These are phyloP conservation scores for Plasmodium cynomolgi DNA, from an alignment of 169 alveolate genomes.

Conservation along the genomic window DNA sequence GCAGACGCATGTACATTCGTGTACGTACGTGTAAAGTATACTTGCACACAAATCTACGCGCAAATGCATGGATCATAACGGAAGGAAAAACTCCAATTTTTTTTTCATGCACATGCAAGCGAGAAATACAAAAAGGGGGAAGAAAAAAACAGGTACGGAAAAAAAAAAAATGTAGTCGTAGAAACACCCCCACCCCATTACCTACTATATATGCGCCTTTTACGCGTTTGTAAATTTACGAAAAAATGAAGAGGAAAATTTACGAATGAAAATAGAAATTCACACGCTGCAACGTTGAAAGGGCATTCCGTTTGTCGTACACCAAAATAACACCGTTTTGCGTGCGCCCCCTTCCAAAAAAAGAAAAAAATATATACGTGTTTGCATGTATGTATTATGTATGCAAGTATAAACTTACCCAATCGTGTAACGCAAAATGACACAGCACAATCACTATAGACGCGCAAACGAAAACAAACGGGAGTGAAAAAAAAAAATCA, in stretches of 20 bases:
- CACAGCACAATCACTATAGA: neutral
- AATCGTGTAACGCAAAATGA: neutral
- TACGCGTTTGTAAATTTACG: slow-evolving; percentile 5
- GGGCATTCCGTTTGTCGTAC: neutral
- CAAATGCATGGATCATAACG: neutral
- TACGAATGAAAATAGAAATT: neutral
- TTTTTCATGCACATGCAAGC: neutral
- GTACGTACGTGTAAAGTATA: neutral
- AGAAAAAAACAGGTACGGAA: neutral
- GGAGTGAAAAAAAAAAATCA: neutral
- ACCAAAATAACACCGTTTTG: neutral
- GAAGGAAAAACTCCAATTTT: neutral
- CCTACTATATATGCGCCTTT: neutral
- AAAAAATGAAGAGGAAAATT: neutral
- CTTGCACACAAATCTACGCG: neutral
- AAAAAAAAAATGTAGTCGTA: neutral
- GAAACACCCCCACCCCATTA: neutral
- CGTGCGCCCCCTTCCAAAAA: neutral
- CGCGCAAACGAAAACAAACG: neutral
- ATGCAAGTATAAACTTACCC: neutral
- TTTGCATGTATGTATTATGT: neutral
- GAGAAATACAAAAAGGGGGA: neutral
- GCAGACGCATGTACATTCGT: neutral
- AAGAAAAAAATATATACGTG: neutral
- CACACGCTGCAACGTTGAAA: neutral